Evolutionary conservation across 1,284 basidiomycete species (phyloP).

Genomic region (Earliella scabrosa): DNA sequence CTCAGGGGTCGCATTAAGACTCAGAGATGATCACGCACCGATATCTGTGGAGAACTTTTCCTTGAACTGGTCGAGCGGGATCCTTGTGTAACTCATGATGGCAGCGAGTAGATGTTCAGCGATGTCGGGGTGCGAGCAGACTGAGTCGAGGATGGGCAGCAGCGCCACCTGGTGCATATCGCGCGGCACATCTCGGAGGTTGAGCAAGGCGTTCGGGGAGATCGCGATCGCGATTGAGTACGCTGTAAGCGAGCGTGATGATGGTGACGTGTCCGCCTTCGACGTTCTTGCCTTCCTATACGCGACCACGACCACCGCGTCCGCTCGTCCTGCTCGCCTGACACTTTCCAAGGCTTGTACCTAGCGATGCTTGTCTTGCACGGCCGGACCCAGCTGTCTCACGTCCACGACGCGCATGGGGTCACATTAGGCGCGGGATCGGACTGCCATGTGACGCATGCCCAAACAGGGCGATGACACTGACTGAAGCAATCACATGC

Average conservation of each 20-base stretch:
- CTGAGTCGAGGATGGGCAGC: not conserved
- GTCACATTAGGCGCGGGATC: too few relatives aligned
- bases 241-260: too few relatives aligned
- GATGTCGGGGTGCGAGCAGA: not conserved
- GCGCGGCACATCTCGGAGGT: not conserved
- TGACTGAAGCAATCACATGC: constrained; percentile 21
- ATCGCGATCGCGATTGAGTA: constrained; percentile 4
- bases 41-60: constrained; percentile 58
- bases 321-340: too few relatives aligned
- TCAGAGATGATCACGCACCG: constrained; percentile 45
- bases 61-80: constrained; percentile 58
- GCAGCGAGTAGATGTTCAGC: too few relatives aligned
- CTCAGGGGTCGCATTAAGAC: not conserved
- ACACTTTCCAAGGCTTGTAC: too few relatives aligned
- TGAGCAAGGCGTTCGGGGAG: too few relatives aligned
- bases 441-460: not conserved
- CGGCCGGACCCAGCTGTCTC: too few relatives aligned
- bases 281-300: not conserved
- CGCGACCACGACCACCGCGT: too few relatives aligned
- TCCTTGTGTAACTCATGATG: constrained; percentile 45
- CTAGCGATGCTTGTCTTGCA: too few relatives aligned
- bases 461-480: not conserved
- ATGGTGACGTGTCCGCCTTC: too few relatives aligned
- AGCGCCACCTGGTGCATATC: constrained; percentile 8
- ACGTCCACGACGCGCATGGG: too few relatives aligned